Conservation (phyloP, 164 flowering plant species). For the Magnolia officinalis region DNA sequence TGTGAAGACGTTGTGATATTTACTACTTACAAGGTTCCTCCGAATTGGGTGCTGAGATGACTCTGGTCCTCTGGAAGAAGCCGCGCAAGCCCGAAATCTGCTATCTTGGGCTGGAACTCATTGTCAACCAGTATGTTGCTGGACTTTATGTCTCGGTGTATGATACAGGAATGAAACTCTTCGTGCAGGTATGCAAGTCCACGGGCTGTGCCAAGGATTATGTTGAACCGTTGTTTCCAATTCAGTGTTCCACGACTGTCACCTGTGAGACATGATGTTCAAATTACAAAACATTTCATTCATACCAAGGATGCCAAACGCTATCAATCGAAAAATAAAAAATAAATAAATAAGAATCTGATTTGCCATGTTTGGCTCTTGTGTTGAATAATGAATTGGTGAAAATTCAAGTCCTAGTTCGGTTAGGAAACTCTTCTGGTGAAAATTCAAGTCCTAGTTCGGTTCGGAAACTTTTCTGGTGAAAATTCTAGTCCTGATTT, state of each 20-base stretch:
- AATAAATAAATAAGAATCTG: too few species aligned
- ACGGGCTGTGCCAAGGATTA: constrained; percentile 52
- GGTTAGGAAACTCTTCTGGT: too few species aligned
- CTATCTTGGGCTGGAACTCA: constrained; percentile 50
- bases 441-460: not conserved
- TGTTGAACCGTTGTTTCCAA: constrained; percentile 51
- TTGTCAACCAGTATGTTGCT: constrained; percentile 52
- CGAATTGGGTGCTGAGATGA: constrained; percentile 56
- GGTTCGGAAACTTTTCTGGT: too few species aligned
- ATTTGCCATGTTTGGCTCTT: not conserved
- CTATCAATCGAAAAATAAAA: not conserved
- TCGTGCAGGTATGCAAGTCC: constrained; percentile 62
- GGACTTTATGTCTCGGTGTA: constrained; percentile 59
- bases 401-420: not conserved
- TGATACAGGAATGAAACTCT: constrained; percentile 49
- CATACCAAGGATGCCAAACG: not conserved
- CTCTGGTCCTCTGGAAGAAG: constrained; percentile 51
- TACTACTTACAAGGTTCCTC: constrained; percentile 56
- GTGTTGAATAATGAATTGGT: too few species aligned
- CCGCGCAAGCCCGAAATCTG: constrained; percentile 63
- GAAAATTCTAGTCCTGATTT: too few species aligned
- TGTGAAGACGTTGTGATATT: not conserved
- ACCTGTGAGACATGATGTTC: constrained; percentile 29
- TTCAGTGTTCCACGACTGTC: constrained; percentile 35
- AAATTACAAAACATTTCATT: not conserved